A percentile compares a stretch with the other conserved stretches of the same genome.
phyloP scores from a whole-genome alignment of 805 yeast species.

The Starmerella roubikii region DNA sequence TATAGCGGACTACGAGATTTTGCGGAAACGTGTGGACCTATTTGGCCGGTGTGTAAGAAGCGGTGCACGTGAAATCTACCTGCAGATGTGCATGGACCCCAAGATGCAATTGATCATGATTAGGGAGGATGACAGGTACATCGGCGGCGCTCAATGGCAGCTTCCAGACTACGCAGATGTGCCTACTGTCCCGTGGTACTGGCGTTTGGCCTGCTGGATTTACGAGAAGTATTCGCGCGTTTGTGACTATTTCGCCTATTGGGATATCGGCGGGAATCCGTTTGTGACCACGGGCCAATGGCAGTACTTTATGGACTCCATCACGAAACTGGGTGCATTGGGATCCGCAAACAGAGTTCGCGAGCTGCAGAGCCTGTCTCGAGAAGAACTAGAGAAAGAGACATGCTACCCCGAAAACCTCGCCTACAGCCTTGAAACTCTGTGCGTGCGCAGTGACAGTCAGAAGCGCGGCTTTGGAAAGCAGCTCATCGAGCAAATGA shows the following conservation, averaged over 20 bases:
- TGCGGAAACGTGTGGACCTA: background rate
- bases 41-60: background rate
- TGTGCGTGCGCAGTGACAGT: constrained; percentile 4
- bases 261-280: too few species aligned
- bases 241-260: too few species aligned
- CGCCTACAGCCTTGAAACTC: constrained; percentile 1
- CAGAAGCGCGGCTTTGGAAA: constrained; percentile 5
- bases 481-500: constrained; percentile 16
- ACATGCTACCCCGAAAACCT: constrained; percentile 4
- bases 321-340: too few species aligned
- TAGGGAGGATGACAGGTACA: background rate
- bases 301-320: too few species aligned
- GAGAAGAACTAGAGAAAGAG: constrained; percentile 4
- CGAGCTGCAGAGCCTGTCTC: constrained; percentile 3
- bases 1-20: constrained; percentile 5
- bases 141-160: constrained; percentile 6
- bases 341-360: too few species aligned
- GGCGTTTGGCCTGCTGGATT: too few species aligned
- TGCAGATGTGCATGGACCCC: background rate
- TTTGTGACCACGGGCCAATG: too few species aligned
- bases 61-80: constrained; percentile 1
- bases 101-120: constrained; percentile 2
- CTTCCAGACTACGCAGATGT: constrained; percentile 4
- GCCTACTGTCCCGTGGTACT: too few species aligned
- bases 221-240: too few species aligned